Evolutionary conservation across 1,139 yeast genomes (phyloP).

Genomic region (Yamadazyma aaseri): DNA sequence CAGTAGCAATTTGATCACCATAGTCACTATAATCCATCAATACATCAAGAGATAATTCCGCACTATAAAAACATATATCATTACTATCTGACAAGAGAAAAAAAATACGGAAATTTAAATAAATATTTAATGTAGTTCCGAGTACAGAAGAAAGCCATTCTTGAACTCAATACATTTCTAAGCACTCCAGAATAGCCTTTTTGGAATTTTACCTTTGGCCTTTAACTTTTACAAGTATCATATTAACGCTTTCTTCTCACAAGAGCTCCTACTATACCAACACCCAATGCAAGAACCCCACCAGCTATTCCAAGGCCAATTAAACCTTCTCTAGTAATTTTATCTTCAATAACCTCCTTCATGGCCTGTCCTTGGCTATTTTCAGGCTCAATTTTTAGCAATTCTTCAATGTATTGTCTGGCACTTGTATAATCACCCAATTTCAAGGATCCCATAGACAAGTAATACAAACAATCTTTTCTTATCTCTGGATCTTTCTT

Average conservation of each 20-base stretch:
- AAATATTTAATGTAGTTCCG: too few relatives aligned
- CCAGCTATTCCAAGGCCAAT: slow-evolving; percentile 86
- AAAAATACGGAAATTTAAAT: neutral
- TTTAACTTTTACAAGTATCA: too few relatives aligned
- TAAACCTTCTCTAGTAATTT: slow-evolving; percentile 81
- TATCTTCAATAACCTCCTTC: slow-evolving; percentile 77
- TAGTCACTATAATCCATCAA: slow-evolving; percentile 2
- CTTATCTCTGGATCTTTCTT: slow-evolving; percentile 79
- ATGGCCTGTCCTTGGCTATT: slow-evolving; percentile 74
- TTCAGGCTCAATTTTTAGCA: slow-evolving; percentile 77
- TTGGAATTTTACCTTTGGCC: too few relatives aligned
- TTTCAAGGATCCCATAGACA: slow-evolving; percentile 85
- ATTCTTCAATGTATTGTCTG: slow-evolving; percentile 76
- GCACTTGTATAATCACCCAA: slow-evolving; percentile 86
- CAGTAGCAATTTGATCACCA: slow-evolving; percentile 12
- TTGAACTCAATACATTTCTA: too few relatives aligned
- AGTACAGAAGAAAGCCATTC: too few relatives aligned
- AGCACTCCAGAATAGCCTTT: too few relatives aligned
- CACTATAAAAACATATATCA: slow-evolving; percentile 2
- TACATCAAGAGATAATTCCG: neutral
- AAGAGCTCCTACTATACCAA: slow-evolving; percentile 63
- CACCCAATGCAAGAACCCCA: slow-evolving; percentile 80
- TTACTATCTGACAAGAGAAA: neutral
- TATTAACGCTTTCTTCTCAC: slow-evolving; percentile 35
- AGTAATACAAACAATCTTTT: slow-evolving; percentile 84